Conservation (phyloP, 192 early-diverging fungal genomes). For the Backusella psychrophila region DNA sequence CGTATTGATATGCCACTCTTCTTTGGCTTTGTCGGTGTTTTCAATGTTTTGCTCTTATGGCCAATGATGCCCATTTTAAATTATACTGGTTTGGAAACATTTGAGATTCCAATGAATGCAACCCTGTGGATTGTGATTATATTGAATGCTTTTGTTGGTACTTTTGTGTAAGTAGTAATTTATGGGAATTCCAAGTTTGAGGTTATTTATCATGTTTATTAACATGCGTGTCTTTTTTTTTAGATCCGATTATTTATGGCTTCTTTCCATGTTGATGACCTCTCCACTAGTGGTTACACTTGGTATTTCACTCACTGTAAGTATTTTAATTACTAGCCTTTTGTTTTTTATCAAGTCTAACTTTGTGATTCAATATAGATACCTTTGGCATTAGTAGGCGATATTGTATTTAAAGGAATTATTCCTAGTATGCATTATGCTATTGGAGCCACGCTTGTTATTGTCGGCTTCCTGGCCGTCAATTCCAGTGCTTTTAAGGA, state of each 20-base stretch:
- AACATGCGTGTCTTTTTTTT: background rate
- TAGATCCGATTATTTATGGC: conserved; percentile 77
- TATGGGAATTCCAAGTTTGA: background rate
- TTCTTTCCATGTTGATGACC: conserved; percentile 75
- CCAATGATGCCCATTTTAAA: conserved; percentile 64
- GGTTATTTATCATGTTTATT: background rate
- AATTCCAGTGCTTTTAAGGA: conserved; percentile 50
- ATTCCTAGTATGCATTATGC: conserved; percentile 50
- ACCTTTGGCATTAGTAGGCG: conserved; percentile 65
- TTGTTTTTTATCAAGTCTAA: background rate
- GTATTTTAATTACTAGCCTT: background rate
- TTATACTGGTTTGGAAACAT: conserved; percentile 56
- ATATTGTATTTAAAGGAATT: conserved; percentile 63
- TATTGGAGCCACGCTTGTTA: conserved; percentile 61
- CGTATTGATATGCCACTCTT: conserved; percentile 72
- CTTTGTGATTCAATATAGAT: conserved; percentile 33
- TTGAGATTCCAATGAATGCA: conserved; percentile 55
- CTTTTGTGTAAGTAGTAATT: conserved; percentile 57
- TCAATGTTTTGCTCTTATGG: conserved; percentile 68
- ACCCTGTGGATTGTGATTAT: conserved; percentile 61
- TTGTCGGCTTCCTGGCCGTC: conserved; percentile 67
- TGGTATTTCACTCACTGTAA: conserved; percentile 70
- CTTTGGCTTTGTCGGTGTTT: conserved; percentile 75
- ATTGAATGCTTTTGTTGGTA: conserved; percentile 74
- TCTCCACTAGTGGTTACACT: conserved; percentile 80